Evolutionary conservation across 768 basidiomycete species (phyloP).

Genomic region (Candolleomyces aberdarensis): DNA sequence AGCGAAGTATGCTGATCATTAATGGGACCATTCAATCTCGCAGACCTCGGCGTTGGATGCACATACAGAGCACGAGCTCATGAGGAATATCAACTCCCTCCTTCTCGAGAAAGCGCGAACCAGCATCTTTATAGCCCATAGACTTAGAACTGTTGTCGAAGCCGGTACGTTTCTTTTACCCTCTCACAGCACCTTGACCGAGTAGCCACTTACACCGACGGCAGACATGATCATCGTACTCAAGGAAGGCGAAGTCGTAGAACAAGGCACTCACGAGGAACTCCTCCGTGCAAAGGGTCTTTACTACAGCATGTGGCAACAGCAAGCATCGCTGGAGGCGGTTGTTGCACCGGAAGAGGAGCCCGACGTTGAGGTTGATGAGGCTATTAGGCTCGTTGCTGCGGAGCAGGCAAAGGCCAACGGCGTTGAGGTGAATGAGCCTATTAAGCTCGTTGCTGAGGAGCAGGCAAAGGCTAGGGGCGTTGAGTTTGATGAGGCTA

Average conservation of each 20-base stretch:
- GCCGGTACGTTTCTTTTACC: conserved; percentile 52
- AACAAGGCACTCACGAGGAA: conserved; percentile 92
- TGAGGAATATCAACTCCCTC: conserved; percentile 86
- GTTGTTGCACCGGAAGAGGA: conserved; percentile 11
- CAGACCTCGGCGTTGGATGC: conserved; percentile 96
- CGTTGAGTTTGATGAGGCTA: conserved; percentile 8
- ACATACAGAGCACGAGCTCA: conserved; percentile 91
- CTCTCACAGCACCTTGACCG: not conserved
- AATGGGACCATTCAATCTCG: not conserved
- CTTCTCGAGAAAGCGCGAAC: conserved; percentile 79
- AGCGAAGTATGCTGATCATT: not conserved
- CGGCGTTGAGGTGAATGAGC: conserved; percentile 7
- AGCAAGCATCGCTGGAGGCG: conserved; percentile 54
- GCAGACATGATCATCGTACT: conserved; percentile 91
- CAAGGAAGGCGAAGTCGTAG: conserved; percentile 84
- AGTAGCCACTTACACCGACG: not conserved
- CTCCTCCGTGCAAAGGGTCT: conserved; percentile 67
- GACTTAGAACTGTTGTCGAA: conserved; percentile 85
- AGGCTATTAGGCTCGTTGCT: conserved; percentile 4
- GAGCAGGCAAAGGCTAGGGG: not conserved
- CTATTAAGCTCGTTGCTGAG: conserved; percentile 4
- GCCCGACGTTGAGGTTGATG: conserved; percentile 9
- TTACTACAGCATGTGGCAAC: conserved; percentile 80
- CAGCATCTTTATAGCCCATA: conserved; percentile 95
- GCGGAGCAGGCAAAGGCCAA: not conserved